phyloP scores from a whole-genome alignment of 2,329 filamentous ascomycete species.

The Madurella fahalii region DNA sequence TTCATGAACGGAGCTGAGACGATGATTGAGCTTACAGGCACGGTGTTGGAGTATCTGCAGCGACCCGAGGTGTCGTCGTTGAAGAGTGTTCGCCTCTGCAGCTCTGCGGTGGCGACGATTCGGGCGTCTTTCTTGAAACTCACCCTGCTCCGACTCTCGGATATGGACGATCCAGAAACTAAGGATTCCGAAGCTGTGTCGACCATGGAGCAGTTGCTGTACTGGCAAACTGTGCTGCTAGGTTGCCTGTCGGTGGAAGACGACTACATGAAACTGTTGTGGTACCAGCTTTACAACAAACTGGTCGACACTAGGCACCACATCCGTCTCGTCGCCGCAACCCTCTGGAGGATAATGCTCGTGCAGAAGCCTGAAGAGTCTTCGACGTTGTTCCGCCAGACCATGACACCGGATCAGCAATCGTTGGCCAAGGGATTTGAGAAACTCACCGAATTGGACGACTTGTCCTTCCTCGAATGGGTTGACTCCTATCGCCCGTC shows the following conservation, averaged over 20 bases:
- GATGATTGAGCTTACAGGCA: slow-evolving; percentile 80
- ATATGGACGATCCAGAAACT: slow-evolving; percentile 65
- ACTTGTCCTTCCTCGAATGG: slow-evolving; percentile 83
- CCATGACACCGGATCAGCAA: slow-evolving; percentile 65
- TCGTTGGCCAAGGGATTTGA: slow-evolving; percentile 73
- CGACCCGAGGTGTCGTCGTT: slow-evolving; percentile 73
- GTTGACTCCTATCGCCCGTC: slow-evolving; percentile 76
- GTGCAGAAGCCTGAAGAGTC: slow-evolving; percentile 90
- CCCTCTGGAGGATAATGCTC: slow-evolving; percentile 85
- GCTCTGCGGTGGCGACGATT: slow-evolving; percentile 72
- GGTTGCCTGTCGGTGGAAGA: slow-evolving; percentile 72
- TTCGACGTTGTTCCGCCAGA: slow-evolving; percentile 66
- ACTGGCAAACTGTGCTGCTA: slow-evolving; percentile 92
- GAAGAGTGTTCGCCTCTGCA: slow-evolving; percentile 90
- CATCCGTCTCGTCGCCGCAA: slow-evolving; percentile 72
- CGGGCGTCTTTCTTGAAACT: slow-evolving; percentile 74
- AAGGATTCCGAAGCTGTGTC: slow-evolving; percentile 59
- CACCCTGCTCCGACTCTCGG: slow-evolving; percentile 75
- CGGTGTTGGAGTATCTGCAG: slow-evolving; percentile 83
- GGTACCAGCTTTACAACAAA: slow-evolving; percentile 89
- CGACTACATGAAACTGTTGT: slow-evolving; percentile 80
- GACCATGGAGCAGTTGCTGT: slow-evolving; percentile 81
- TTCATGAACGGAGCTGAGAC: slow-evolving; percentile 84
- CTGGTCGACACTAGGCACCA: slow-evolving; percentile 65
- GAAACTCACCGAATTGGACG: slow-evolving; percentile 81